These are phyloP conservation scores for Parathielavia appendiculata DNA, from an alignment of 495 filamentous ascomycete genomes.

Conservation along the genomic window DNA sequence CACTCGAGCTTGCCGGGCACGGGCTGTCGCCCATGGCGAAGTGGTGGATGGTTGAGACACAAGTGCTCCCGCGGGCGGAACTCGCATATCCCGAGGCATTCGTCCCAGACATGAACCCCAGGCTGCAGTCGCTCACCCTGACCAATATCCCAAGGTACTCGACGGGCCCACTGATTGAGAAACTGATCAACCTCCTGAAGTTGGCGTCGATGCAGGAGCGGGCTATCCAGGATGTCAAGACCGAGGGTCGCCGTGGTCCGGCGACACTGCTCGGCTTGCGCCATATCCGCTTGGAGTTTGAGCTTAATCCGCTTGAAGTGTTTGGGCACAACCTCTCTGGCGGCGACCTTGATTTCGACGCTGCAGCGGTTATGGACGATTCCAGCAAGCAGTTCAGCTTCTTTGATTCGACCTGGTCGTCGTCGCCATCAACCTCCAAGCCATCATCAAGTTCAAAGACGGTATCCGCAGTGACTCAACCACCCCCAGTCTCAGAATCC, in stretches of 20 bases:
- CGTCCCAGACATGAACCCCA: conserved; percentile 43
- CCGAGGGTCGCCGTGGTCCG: conserved; percentile 21
- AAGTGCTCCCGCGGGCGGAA: conserved; percentile 32
- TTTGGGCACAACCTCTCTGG: conserved; percentile 6
- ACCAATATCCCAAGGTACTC: conserved; percentile 40
- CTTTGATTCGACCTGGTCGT: conserved; percentile 27
- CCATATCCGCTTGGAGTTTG: conserved; percentile 43
- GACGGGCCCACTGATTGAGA: conserved; percentile 35
- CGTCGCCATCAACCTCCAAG: conserved; percentile 1
- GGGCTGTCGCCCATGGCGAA: conserved; percentile 23
- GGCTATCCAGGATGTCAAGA: conserved; percentile 24
- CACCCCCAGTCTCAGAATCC: not conserved
- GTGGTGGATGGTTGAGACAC: conserved; percentile 36
- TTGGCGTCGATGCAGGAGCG: conserved; percentile 40
- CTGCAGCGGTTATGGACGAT: conserved; percentile 28
- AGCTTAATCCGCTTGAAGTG: conserved; percentile 31
- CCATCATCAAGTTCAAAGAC: not conserved
- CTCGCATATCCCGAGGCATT: conserved; percentile 40
- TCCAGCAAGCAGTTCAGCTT: conserved; percentile 32
- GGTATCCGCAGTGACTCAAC: too few species aligned
- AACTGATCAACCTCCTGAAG: conserved; percentile 34
- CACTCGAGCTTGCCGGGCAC: conserved; percentile 25
- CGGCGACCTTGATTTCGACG: conserved; percentile 20
- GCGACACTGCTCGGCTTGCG: conserved; percentile 35
- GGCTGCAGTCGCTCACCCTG: conserved; percentile 38